These are phyloP conservation scores for Mortierella sp. DNA, from an alignment of 371 early-diverging fungal genomes.

Conservation along the genomic window DNA sequence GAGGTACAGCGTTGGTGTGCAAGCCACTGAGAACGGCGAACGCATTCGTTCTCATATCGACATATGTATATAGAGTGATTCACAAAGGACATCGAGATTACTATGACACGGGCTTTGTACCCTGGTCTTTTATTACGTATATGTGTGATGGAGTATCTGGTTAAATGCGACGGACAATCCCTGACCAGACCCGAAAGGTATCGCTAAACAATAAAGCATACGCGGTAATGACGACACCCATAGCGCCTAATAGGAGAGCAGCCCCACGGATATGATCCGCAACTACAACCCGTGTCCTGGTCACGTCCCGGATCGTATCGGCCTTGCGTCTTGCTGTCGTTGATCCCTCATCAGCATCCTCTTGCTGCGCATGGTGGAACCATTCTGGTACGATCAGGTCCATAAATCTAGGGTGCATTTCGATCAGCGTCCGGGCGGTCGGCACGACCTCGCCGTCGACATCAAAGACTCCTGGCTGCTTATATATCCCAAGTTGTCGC, in stretches of 20 bases:
- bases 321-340: neutral
- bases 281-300: neutral
- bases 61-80: too few relatives aligned
- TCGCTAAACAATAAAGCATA: conserved; percentile 14
- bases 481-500: conserved; percentile 12
- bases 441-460: conserved; percentile 49
- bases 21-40: too few relatives aligned
- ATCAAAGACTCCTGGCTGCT: conserved; percentile 40
- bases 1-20: too few relatives aligned
- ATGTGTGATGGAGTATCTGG: too few relatives aligned
- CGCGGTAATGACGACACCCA: conserved; percentile 1
- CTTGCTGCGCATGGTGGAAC: conserved; percentile 13
- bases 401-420: conserved; percentile 42
- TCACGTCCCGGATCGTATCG: neutral
- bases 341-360: conserved; percentile 1
- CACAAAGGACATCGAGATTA: too few relatives aligned
- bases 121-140: too few relatives aligned
- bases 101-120: too few relatives aligned
- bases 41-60: too few relatives aligned
- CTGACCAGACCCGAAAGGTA: conserved; percentile 12
- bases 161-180: conserved; percentile 1
- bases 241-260: neutral
- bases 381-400: conserved; percentile 42
- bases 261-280: neutral
- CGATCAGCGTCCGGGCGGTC: conserved; percentile 40